Percentiles rank a stretch among this genome's conserved stretches.
These are phyloP conservation scores for Fusarium lyarnte DNA, from an alignment of 2,329 filamentous ascomycete species.

Conservation along the genomic window DNA sequence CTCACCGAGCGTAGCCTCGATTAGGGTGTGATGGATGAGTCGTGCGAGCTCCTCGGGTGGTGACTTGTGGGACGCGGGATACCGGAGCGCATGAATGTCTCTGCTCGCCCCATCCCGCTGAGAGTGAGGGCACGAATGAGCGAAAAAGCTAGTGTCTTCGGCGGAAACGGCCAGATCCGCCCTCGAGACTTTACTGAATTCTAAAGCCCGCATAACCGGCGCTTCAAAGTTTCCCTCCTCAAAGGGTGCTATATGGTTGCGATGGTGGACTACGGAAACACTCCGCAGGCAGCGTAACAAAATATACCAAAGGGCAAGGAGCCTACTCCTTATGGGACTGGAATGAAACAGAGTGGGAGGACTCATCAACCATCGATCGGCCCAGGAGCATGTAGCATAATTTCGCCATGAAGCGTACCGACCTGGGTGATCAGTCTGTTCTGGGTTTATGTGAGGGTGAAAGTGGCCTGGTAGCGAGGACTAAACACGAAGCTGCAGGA, in stretches of 20 bases:
- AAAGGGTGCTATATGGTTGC: constrained; percentile 13
- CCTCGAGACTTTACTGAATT: constrained; percentile 35
- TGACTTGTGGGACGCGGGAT: constrained; percentile 21
- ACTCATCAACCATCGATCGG: constrained; percentile 28
- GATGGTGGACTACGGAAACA: constrained; percentile 26
- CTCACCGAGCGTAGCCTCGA: constrained; percentile 27
- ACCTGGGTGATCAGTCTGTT: constrained; percentile 13
- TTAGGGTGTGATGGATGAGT: constrained; percentile 31
- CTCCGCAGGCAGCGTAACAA: constrained; percentile 17
- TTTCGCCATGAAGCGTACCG: constrained; percentile 21
- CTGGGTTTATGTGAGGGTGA: constrained; percentile 13
- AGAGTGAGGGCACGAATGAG: constrained; percentile 38
- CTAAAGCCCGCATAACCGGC: constrained; percentile 46
- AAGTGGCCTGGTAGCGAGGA: constrained; percentile 17
- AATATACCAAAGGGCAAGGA: constrained; percentile 14
- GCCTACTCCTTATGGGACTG: not conserved
- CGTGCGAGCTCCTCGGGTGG: constrained; percentile 17
- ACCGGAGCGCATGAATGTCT: constrained; percentile 31
- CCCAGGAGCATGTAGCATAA: constrained; percentile 29
- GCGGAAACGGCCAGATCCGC: constrained; percentile 36
- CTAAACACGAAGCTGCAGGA: constrained; percentile 22
- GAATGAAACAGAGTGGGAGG: constrained; percentile 28
- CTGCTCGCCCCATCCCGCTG: constrained; percentile 15
- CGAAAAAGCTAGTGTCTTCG: constrained; percentile 27
- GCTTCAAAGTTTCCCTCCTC: constrained; percentile 24